Base-by-base conservation (phyloP, 2,329 filamentous ascomycete genomes). In the Epicoccum sorghinum region DNA sequence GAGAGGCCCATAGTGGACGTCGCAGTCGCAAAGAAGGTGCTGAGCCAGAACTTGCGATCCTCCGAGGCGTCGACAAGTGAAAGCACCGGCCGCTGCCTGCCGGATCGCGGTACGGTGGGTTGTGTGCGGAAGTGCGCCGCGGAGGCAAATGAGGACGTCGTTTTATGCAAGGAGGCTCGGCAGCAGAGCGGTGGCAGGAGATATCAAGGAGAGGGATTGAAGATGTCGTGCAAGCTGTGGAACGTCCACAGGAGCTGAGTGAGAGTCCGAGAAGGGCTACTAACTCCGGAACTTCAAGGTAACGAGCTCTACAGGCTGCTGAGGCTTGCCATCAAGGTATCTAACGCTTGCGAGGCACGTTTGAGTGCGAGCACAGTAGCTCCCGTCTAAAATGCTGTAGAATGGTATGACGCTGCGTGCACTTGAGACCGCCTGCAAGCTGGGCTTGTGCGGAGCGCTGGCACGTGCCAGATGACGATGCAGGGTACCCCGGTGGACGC, bases 1-100 rank as follows among this genome's bases (percentile, higher is more conserved):
- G 88, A 82, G 66, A 97, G 87, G 64, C 92, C 92, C 92, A 96
- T 96, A 42, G 35, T 37, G 33, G 22, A 18, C 36, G 13, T 35
- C 13, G 23, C 35, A 7, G 27, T 29, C 27, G 27, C 27, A 29
- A 29, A 29, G 27, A 13, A 22, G 22, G 10, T n/a, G 13, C 14
- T 33, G 23, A 22, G 39, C 22, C 22, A 12, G 12, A 32, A 13
- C 23, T 18, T 32, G 12, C 13, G 22, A 38, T 10, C 24, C n/a
- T 25, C 23, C n/a, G 9, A 22, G 30, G 7, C 18, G 30, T 36
- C 14, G 13, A 30, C 3, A n/a, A 25, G 29, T 40, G 36, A 9
- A 40, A 22, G 13, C 32, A 32, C 18, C 23, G 37, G 37, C 18
- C 36, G 41, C 7, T 50, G 42, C 41, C 46, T 49, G 24, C 42